These are phyloP conservation scores for Nakazawaea wyomingensis DNA, from an alignment of 805 yeast species.

Conservation along the genomic window DNA sequence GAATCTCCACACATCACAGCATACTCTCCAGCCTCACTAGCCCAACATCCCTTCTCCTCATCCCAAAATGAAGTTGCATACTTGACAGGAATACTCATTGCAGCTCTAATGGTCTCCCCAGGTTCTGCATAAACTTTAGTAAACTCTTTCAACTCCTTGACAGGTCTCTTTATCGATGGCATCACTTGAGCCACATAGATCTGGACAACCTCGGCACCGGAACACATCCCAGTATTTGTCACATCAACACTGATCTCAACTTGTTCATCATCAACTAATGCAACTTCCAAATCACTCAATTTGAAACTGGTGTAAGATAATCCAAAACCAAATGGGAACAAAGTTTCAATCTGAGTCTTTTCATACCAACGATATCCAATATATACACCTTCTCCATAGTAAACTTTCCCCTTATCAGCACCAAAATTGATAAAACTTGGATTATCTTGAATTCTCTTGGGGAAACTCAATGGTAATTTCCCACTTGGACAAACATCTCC, in stretches of 20 bases:
- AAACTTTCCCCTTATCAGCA: constrained; percentile 30
- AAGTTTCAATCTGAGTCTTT: constrained; percentile 26
- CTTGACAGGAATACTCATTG: constrained; percentile 33
- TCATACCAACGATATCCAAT: constrained; percentile 42
- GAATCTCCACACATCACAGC: constrained; percentile 41
- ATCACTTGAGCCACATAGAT: constrained; percentile 33
- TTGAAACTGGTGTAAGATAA: constrained; percentile 36
- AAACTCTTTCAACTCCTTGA: constrained; percentile 59
- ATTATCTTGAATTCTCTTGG: constrained; percentile 27
- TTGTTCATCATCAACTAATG: constrained; percentile 16
- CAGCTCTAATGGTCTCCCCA: constrained; percentile 37
- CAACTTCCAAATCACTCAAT: constrained; percentile 24
- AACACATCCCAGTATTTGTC: constrained; percentile 38
- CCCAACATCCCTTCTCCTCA: constrained; percentile 44
- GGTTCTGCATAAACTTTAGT: constrained; percentile 41
- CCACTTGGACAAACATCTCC: constrained; percentile 40
- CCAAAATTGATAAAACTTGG: constrained; percentile 33
- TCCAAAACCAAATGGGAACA: constrained; percentile 41
- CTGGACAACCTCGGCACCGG: constrained; percentile 52
- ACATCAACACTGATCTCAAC: constrained; percentile 29
- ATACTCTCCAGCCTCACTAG: constrained; percentile 45
- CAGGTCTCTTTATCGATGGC: constrained; percentile 42
- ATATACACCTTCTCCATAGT: constrained; percentile 41
- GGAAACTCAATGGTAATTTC: constrained; percentile 36
- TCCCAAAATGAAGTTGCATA: constrained; percentile 54